Evolutionary conservation across 768 basidiomycete species (phyloP).

Genomic region (Lyophyllum decastes): DNA sequence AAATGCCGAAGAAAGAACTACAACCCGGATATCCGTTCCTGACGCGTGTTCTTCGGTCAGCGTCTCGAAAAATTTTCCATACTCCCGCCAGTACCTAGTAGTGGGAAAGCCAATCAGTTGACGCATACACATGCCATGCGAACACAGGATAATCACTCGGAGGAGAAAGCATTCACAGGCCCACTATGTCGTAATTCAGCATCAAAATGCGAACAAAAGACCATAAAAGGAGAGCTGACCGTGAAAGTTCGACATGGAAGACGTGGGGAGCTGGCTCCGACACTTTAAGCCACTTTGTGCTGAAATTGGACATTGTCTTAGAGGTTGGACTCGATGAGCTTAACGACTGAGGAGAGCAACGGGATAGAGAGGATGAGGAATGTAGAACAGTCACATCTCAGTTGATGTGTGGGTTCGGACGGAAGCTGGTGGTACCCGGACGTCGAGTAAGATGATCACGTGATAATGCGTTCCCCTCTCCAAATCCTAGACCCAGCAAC

Average conservation of each 20-base stretch:
- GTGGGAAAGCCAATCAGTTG: not conserved
- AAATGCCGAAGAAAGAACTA: slow-evolving; percentile 71
- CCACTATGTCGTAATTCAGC: slow-evolving; percentile 32
- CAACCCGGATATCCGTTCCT: slow-evolving; percentile 57
- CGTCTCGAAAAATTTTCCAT: slow-evolving; percentile 59
- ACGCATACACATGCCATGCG: no score
- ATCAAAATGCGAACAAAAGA: not conserved
- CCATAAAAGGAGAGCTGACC: slow-evolving; percentile 29
- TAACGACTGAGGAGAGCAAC: no score
- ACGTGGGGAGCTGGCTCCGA: slow-evolving; percentile 48
- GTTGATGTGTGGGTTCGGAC: no score
- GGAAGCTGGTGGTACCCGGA: no score
- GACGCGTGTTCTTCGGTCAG: slow-evolving; percentile 40
- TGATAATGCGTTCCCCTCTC: no score
- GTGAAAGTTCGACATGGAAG: slow-evolving; percentile 44
- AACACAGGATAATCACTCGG: slow-evolving; percentile 34
- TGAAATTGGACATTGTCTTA: slow-evolving; percentile 11
- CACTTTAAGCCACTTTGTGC: slow-evolving; percentile 45
- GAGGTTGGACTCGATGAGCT: no score
- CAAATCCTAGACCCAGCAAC: no score
- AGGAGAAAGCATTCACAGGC: slow-evolving; percentile 70
- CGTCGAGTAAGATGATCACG: no score
- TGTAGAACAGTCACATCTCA: no score
- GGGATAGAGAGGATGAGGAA: no score
- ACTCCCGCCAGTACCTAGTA: slow-evolving; percentile 71